Percentiles rank a stretch among this genome's conserved stretches.
These are phyloP conservation scores for Kondoa malvinella DNA, from an alignment of 768 basidiomycete species.

Conservation along the genomic window DNA sequence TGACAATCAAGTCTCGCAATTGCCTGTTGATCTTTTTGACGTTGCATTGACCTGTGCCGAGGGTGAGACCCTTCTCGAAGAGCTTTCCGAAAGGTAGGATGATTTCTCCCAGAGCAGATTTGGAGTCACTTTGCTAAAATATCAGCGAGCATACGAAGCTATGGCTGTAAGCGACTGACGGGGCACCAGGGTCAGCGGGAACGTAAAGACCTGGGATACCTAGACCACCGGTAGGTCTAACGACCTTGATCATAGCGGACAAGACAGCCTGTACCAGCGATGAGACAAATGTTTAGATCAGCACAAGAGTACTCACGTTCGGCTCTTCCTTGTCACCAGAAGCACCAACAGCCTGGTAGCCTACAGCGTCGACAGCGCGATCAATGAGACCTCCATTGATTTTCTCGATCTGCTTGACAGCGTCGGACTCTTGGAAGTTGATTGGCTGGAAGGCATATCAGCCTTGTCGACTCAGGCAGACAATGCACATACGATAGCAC, in stretches of 20 bases:
- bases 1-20: constrained; percentile 42
- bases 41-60: constrained; percentile 43
- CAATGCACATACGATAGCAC: constrained; percentile 36
- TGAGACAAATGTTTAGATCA: background rate
- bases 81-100: background rate
- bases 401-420: constrained; percentile 23
- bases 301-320: constrained; percentile 27
- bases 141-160: constrained; percentile 32
- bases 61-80: constrained; percentile 43
- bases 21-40: constrained; percentile 38
- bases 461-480: constrained; percentile 31
- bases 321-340: constrained; percentile 46
- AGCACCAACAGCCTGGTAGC: constrained; percentile 42
- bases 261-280: constrained; percentile 30
- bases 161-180: constrained; percentile 15
- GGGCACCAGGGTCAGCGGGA: constrained; percentile 44
- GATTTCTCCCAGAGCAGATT: constrained; percentile 34
- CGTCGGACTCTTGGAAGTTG: constrained; percentile 11
- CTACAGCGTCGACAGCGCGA: constrained; percentile 33
- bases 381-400: constrained; percentile 16
- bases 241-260: constrained; percentile 40
- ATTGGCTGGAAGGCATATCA: constrained; percentile 4
- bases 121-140: no score
- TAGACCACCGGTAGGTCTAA: constrained; percentile 43
- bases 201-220: constrained; percentile 41